These are phyloP conservation scores for Pezicula rhizophila DNA, from an alignment of 2,329 filamentous ascomycete species.

Conservation along the genomic window DNA sequence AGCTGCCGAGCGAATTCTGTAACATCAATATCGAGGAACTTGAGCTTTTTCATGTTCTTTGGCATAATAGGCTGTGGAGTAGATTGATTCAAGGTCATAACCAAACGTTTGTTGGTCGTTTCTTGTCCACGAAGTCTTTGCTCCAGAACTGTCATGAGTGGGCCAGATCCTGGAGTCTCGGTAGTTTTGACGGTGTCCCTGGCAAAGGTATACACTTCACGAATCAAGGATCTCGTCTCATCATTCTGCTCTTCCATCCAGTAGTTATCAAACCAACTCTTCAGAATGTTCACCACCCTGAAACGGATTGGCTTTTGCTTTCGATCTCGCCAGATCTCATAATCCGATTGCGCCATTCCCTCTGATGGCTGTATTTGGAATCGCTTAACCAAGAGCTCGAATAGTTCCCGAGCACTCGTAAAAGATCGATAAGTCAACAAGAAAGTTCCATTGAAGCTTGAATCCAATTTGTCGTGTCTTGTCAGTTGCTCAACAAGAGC, in stretches of 20 bases:
- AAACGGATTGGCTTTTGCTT: slow-evolving; percentile 97
- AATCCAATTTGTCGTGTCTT: slow-evolving; percentile 89
- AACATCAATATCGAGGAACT: slow-evolving; percentile 94
- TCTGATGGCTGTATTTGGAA: slow-evolving; percentile 91
- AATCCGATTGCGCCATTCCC: slow-evolving; percentile 68
- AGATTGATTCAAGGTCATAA: slow-evolving; percentile 77
- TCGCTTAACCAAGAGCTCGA: slow-evolving; percentile 84
- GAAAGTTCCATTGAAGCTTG: slow-evolving; percentile 96
- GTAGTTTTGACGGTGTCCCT: slow-evolving; percentile 89
- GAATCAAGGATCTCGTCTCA: slow-evolving; percentile 76
- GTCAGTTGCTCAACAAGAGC: slow-evolving; percentile 93
- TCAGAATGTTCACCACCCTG: slow-evolving; percentile 93
- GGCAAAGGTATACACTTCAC: slow-evolving; percentile 84
- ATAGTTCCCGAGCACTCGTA: slow-evolving; percentile 82
- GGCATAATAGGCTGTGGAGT: slow-evolving; percentile 86
- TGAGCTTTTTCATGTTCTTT: slow-evolving; percentile 99
- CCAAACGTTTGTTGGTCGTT: slow-evolving; percentile 74
- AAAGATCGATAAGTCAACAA: slow-evolving; percentile 95
- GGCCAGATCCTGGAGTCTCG: slow-evolving; percentile 81
- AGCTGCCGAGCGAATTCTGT: slow-evolving; percentile 96
- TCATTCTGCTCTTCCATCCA: slow-evolving; percentile 96
- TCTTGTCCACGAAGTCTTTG: slow-evolving; percentile 86
- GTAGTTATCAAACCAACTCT: slow-evolving; percentile 97
- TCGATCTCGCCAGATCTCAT: slow-evolving; percentile 81
- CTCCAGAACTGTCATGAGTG: slow-evolving; percentile 80